Percentiles rank a stretch among this genome's conserved stretches.
These are phyloP conservation scores for Hemisphaericaspora nanyangensis DNA, from an alignment of 805 yeast species.

Conservation along the genomic window DNA sequence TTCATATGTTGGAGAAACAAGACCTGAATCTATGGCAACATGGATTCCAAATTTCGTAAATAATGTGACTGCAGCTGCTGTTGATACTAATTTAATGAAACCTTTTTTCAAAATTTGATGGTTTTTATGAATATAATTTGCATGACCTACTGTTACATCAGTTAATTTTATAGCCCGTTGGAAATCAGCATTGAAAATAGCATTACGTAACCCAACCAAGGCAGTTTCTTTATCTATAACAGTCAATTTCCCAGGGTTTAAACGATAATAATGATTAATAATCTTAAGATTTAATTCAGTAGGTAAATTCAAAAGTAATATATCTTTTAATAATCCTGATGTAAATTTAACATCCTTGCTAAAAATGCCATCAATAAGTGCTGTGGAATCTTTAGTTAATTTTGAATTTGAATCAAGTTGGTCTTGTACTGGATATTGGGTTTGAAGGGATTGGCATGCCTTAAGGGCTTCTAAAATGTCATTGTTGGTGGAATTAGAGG, in stretches of 20 bases:
- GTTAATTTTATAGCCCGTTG: slow-evolving; percentile 53
- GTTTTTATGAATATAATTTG: slow-evolving; percentile 41
- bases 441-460: slow-evolving; percentile 1
- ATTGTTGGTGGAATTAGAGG: slow-evolving; percentile 1
- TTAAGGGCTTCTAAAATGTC: slow-evolving; percentile 5
- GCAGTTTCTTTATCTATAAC: slow-evolving; percentile 38
- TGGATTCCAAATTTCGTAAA: slow-evolving; percentile 41
- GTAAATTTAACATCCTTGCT: slow-evolving; percentile 14
- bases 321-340: slow-evolving; percentile 19
- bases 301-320: slow-evolving; percentile 33
- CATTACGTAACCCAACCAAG: slow-evolving; percentile 59
- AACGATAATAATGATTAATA: slow-evolving; percentile 21
- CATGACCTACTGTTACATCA: slow-evolving; percentile 58
- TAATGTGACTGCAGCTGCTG: slow-evolving; percentile 31
- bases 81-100: slow-evolving; percentile 24
- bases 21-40: slow-evolving; percentile 36
- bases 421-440: slow-evolving; percentile 4
- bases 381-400: slow-evolving; percentile 3
- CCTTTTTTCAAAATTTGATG: slow-evolving; percentile 28
- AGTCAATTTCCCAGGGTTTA: slow-evolving; percentile 17
- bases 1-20: slow-evolving; percentile 33
- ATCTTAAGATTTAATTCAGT: slow-evolving; percentile 24
- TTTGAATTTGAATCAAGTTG: slow-evolving; percentile 8
- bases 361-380: slow-evolving; percentile 7
- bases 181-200: slow-evolving; percentile 57